Base-by-base conservation (phyloP, 345 rosid species). In the Anastatica hierochuntica region DNA sequence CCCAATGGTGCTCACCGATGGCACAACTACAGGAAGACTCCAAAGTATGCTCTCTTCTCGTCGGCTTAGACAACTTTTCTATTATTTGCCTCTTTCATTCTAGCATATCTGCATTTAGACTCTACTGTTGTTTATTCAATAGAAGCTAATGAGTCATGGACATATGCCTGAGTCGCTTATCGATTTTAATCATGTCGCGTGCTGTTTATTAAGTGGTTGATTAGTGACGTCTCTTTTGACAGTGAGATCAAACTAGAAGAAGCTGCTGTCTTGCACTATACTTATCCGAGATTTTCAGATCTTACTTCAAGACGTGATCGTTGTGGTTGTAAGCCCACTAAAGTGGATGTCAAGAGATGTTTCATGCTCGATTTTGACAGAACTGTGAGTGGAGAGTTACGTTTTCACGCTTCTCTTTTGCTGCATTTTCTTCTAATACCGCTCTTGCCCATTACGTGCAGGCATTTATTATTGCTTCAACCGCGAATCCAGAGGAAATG, bases 401-500 rank as follows among this genome's bases (percentile, higher is more conserved):
- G 39, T n/a, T 7, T 17, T 26, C 14, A 3, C 18, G n/a, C n/a
- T n/a, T n/a, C 45, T 31, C 39, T 65, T 24, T 30, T n/a, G n/a
- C n/a, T n/a, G n/a, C n/a, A 11, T 35, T 49, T 27, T 60, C 15
- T 57, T 20, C 9, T 43, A n/a, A n/a, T 56, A 19, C 13, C 4
- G 14, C 10, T 42, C 14, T 47, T 58, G 66, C 26, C 26, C 66
- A 10, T 26, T 15, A 24, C 24, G 64, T 62, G 54, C 83, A 92
- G 98, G 98, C 97, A 44, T 92, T 92, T 75, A 88, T 92, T 56
- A 92, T 85, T 79, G 98, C 97, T 64, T 88, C 98, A 63, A 92
- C 90, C 4, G 96, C 85, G 24, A 78, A 79, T 0, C 80, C 83
- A 68, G 97, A 92, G 56, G 98, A 92, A 78, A 85, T 88, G 98